Percentiles rank a stretch among this genome's conserved stretches.
These are phyloP conservation scores for Neurospora crassa DNA, from an alignment of 2,329 filamentous ascomycete species.

Conservation along the genomic window DNA sequence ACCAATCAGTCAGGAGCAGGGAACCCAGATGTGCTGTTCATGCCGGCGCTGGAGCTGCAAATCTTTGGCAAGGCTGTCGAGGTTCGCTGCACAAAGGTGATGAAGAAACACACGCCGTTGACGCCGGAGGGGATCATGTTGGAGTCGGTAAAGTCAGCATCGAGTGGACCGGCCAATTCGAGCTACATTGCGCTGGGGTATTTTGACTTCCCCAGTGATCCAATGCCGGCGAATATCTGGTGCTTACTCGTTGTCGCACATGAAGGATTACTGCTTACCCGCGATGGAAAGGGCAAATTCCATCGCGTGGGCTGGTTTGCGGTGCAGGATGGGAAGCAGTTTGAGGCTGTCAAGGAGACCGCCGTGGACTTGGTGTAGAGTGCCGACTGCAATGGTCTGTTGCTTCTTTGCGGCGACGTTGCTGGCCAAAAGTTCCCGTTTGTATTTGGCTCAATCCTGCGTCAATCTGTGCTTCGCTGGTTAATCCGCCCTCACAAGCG, in stretches of 20 bases:
- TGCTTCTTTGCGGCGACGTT: not conserved
- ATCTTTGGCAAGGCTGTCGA: not conserved
- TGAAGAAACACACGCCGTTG: not conserved
- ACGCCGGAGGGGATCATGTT: not conserved
- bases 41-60: not conserved
- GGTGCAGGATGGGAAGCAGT: not conserved
- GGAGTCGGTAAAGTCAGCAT: not conserved
- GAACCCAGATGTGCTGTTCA: not conserved
- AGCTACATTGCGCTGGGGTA: not conserved
- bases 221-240: not conserved
- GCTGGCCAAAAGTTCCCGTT: not conserved
- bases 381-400: not conserved
- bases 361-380: constrained; percentile 1
- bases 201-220: not conserved
- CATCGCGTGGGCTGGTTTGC: not conserved
- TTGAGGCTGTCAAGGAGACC: not conserved
- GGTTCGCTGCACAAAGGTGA: not conserved
- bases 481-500: no score
- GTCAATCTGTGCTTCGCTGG: not conserved
- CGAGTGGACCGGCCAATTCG: not conserved
- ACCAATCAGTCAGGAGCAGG: not conserved
- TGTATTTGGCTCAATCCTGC: not conserved
- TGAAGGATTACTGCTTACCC: not conserved
- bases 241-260: not conserved
- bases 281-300: not conserved